A percentile compares a stretch with the other conserved stretches of the same genome.
These are phyloP conservation scores for Perkinsus chesapeaki DNA, from an alignment of 169 alveolate species.

Conservation along the genomic window DNA sequence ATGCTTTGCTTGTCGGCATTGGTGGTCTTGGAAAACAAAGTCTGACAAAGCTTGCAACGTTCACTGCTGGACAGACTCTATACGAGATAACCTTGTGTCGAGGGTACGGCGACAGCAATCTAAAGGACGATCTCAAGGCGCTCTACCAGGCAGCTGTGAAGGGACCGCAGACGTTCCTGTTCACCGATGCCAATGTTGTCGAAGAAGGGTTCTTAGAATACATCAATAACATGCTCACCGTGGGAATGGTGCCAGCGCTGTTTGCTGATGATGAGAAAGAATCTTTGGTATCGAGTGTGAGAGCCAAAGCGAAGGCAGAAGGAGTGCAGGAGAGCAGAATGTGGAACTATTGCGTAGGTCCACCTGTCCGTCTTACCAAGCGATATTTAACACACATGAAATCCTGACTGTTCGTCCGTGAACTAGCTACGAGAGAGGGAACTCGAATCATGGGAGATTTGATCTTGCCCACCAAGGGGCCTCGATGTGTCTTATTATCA, in stretches of 20 bases:
- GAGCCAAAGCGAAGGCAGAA: constrained; percentile 62
- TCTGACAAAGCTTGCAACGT: constrained; percentile 78
- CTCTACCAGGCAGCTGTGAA: constrained; percentile 63
- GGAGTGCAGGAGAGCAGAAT: constrained; percentile 62
- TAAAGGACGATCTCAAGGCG: constrained; percentile 79
- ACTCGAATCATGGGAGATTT: no score
- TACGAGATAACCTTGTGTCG: constrained; percentile 73
- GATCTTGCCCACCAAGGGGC: no score
- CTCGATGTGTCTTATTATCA: constrained; percentile 61
- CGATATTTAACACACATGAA: no score
- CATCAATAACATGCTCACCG: constrained; percentile 78
- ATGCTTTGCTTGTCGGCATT: constrained; percentile 89
- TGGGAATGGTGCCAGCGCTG: constrained; percentile 88
- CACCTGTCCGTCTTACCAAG: constrained; percentile 20
- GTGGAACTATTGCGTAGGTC: constrained; percentile 55
- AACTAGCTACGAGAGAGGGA: no score
- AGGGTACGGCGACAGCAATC: constrained; percentile 77
- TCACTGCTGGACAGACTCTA: constrained; percentile 76
- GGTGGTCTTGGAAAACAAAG: constrained; percentile 96
- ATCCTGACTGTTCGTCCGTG: no score
- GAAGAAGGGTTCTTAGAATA: constrained; percentile 84
- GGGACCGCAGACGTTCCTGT: constrained; percentile 69
- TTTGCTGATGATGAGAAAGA: constrained; percentile 81
- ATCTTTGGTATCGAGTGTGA: constrained; percentile 52
- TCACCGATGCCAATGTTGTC: constrained; percentile 82